Conservation (phyloP, 2,329 filamentous ascomycete species). For the Zasmidium citrigriseum region DNA sequence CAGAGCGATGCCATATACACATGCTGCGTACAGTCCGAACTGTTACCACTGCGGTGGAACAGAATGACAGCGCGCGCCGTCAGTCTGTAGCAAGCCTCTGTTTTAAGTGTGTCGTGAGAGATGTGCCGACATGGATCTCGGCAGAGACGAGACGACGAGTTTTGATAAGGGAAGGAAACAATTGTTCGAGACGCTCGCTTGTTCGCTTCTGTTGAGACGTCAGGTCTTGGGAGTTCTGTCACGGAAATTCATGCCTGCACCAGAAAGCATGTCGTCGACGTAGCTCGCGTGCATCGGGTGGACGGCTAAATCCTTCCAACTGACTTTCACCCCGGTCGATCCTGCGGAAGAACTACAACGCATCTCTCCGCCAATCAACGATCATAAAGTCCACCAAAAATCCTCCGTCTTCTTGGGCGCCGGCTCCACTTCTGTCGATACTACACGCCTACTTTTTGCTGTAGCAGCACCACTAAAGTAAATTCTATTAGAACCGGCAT, state of each 20-base stretch:
- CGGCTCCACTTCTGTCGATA: not conserved
- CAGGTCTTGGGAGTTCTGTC: slow-evolving; percentile 7
- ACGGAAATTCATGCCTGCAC: slow-evolving; percentile 7
- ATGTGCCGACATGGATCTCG: slow-evolving; percentile 11
- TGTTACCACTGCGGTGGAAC: slow-evolving; percentile 20
- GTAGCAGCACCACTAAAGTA: no score
- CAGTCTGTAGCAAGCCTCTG: not conserved
- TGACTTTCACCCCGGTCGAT: not conserved
- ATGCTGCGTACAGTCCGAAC: slow-evolving; percentile 25
- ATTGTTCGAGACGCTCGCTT: slow-evolving; percentile 7
- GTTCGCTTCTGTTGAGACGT: not conserved
- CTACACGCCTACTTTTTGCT: not conserved
- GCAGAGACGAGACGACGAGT: not conserved
- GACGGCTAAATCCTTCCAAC: not conserved
- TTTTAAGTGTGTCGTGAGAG: slow-evolving; percentile 17
- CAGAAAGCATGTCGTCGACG: not conserved
- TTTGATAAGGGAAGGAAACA: slow-evolving; percentile 14
- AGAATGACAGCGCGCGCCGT: slow-evolving; percentile 8
- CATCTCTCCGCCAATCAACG: not conserved
- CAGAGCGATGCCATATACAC: slow-evolving; percentile 25
- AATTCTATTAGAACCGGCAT: no score
- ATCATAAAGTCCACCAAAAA: not conserved
- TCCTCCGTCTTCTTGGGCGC: not conserved
- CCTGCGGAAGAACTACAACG: not conserved
- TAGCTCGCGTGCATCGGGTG: not conserved